Evolutionary conservation across 176 grass and related monocot genomes (phyloP), one percentile per base, ranked within the genome.

Genomic region (Rhynchospora pubera): DNA sequence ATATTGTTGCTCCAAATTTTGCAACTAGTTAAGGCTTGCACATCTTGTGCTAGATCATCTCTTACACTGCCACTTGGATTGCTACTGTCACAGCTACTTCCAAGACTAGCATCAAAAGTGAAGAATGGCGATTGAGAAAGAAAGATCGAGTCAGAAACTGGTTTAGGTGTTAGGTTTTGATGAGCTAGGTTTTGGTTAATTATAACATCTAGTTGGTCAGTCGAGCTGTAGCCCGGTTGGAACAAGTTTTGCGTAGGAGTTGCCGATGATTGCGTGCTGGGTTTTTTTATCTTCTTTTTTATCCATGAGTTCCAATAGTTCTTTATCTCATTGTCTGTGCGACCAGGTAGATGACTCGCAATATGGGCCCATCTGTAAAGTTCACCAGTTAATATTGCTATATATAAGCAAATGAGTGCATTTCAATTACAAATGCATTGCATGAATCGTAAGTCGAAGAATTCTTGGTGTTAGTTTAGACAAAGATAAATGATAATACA

Each of bases 231-330:
- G 46, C 77, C 60, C 24, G 79, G 42, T 66, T 75, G 86, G 83
- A 82, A 4, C 83, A 69, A 8, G 83, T 81, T 48, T 57, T 67
- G 78, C 9, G 79, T 89, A 56, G 60, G 46, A 62, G 71, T 64
- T 73, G 78, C 71, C 61, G 76, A 85, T 18, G 83, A 55, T 64
- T 84, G 58, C 26, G 82, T 83, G 60, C 58, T 78, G 39, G 82
- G 52, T 85, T 91, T 99, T 22, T 88, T 91, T 24, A 96, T 89
- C 91, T 99, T 99, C 89, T 99, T 99, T 84, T 99, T 99, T 84
- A 99, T 99, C 97, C 97, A 99, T 22, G 97, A 99, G 61, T 99
- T 99, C 97, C 97, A 99, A 53, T 99, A 99, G 86, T 99, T 99
- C 89, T 99, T 99, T 66, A 99, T 99, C 89, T 99, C 97, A 64